Evolutionary conservation across 345 rosid genomes (phyloP), one percentile per base, ranked within the genome.

Genomic region (Isatis tinctoria): DNA sequence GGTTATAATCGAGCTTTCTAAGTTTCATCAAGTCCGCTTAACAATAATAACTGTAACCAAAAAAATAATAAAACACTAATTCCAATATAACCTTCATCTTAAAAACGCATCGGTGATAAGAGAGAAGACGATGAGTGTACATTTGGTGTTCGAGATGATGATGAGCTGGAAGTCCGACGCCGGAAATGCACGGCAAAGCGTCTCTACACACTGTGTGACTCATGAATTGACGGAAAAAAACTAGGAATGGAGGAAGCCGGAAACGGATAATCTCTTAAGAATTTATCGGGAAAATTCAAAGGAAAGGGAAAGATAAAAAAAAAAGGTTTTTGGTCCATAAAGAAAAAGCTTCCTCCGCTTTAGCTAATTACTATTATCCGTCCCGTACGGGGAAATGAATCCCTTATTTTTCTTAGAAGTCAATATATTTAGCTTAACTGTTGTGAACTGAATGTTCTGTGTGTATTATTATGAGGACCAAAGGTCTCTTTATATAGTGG

Each of bases 321-420:
- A n/a, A n/a, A n/a, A n/a, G n/a, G n/a, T n/a, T n/a, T 59, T 41
- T 37, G 35, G 62, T 67, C 74, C 74, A 75, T 75, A 69, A 69
- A 75, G 79, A 40, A 51, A 75, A 75, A 75, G 64, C 49, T 8
- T 33, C 49, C 57, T 32, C 64, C 1, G 57, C 70, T 64, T 57
- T 37, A 13, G 26, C 52, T 66, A n/a, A n/a, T n/a, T n/a, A n/a
- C n/a, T n/a, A n/a, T n/a, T n/a, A n/a, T n/a, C n/a, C n/a, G n/a
- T n/a, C n/a, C n/a, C n/a, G n/a, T n/a, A n/a, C n/a, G n/a, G n/a
- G n/a, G n/a, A n/a, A n/a, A n/a, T n/a, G n/a, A n/a, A n/a, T n/a
- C n/a, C n/a, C n/a, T n/a, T n/a, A n/a, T n/a, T n/a, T n/a, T n/a
- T n/a, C n/a, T n/a, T n/a, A n/a, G n/a, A n/a, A n/a, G n/a, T n/a